Evolutionary conservation across 179 eudicot genomes (phyloP), one percentile per base, ranked within the genome.

Genomic region (Pouteria campechiana): DNA sequence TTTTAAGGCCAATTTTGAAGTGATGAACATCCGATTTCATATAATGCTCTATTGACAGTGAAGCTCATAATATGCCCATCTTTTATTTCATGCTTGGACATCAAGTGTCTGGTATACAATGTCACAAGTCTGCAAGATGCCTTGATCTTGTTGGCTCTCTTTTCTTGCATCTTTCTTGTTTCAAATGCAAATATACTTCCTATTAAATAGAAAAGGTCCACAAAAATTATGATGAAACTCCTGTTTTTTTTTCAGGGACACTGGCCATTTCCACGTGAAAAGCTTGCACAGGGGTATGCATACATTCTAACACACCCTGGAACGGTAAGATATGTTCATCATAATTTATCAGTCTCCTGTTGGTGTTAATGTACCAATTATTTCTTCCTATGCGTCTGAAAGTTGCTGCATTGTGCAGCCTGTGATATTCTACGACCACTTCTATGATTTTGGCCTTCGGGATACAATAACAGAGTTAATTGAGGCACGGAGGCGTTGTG

Each of bases 231-330:
- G 3, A 20, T n/a, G 9, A 6, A 7, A 12, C 7, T 16, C 7
- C 8, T 48, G 13, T 8, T n/a, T 54, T 25, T 44, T 22, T 40
- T 24, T 10, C 47, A 58, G 63, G 63, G 63, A 34, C 63, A 58
- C 37, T 58, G 63, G 63, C 48, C 50, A 25, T 58, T 58, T 51
- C 63, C 63, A 12, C 8, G 63, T 17, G 56, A 42, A 7, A 58
- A 58, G 55, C 50, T 41, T 24, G 36, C 34, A 17, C 63, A 58
- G 23, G 63, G 63, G 15, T 58, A 58, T 42, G 63, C 63, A 32
- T 58, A 58, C 50, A 50, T 58, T 29, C 22, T 58, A 42, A 58
- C 63, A 20, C 63, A 58, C 22, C 63, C 63, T 5, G 63, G 63
- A 29, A 58, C 63, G 32, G 46, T 39, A 39, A 32, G 3, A 11